These are phyloP conservation scores for Anacardium occidentale DNA, from an alignment of 345 rosid species.

Conservation along the genomic window DNA sequence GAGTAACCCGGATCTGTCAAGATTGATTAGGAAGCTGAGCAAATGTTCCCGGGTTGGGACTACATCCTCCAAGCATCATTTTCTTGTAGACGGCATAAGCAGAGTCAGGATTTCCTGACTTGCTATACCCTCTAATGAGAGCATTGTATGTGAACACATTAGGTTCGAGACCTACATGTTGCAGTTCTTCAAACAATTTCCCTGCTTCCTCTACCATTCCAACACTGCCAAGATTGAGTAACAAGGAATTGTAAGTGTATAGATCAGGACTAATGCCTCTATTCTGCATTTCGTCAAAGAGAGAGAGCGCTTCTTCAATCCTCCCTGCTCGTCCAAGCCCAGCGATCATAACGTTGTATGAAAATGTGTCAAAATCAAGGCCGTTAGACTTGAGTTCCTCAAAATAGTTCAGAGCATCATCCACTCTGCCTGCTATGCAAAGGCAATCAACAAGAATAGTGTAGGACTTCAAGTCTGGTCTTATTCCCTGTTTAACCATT, in stretches of 20 bases:
- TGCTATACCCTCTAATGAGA: constrained; percentile 71
- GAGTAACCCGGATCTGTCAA: constrained; percentile 11
- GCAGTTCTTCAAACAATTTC: constrained; percentile 61
- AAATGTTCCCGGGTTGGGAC: constrained; percentile 74
- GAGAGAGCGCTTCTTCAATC: constrained; percentile 61
- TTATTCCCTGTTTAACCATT: constrained; percentile 74
- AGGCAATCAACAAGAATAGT: constrained; percentile 71
- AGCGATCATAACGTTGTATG: constrained; percentile 72
- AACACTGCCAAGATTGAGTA: constrained; percentile 57
- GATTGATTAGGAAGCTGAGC: constrained; percentile 79
- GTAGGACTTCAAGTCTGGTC: constrained; percentile 94
- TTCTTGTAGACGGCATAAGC: constrained; percentile 75
- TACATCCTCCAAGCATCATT: constrained; percentile 84
- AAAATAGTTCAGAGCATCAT: constrained; percentile 69
- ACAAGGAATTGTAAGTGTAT: constrained; percentile 75
- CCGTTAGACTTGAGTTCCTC: constrained; percentile 62
- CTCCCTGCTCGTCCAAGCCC: constrained; percentile 71
- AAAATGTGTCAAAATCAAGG: constrained; percentile 59
- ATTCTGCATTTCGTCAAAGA: constrained; percentile 64
- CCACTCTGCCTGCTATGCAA: constrained; percentile 66
- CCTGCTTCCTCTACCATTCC: constrained; percentile 73
- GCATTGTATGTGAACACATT: constrained; percentile 85
- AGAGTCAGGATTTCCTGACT: constrained; percentile 59
- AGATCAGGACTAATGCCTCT: constrained; percentile 69
- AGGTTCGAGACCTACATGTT: constrained; percentile 64